These are phyloP conservation scores for Jaapia argillacea DNA, from an alignment of 768 basidiomycete genomes.

Conservation along the genomic window DNA sequence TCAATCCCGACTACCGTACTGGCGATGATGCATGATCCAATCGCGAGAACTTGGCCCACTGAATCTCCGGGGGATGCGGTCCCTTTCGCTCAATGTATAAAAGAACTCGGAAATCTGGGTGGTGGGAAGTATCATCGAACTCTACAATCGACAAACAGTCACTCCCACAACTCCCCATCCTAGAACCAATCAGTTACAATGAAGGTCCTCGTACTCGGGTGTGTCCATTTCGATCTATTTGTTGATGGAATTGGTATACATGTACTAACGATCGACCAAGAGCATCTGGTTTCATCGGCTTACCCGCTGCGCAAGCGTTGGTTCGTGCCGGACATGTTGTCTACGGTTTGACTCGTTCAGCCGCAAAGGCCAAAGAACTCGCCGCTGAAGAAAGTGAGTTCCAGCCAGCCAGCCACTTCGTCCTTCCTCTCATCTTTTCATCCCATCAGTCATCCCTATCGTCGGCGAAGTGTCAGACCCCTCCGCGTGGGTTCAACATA, in stretches of 20 bases:
- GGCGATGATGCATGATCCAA: too few relatives aligned
- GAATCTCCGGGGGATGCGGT: too few relatives aligned
- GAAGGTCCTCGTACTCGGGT: conserved; percentile 21
- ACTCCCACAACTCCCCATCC: too few relatives aligned
- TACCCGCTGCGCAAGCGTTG: conserved; percentile 33
- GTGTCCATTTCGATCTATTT: conserved; percentile 1
- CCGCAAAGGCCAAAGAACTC: conserved; percentile 21
- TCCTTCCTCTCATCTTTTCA: too few relatives aligned
- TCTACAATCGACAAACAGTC: too few relatives aligned
- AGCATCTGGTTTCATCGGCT: conserved; percentile 34
- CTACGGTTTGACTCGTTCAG: conserved; percentile 32
- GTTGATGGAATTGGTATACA: neutral
- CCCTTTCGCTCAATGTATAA: too few relatives aligned
- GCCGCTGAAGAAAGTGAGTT: conserved; percentile 30
- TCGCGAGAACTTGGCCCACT: too few relatives aligned
- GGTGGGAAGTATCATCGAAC: too few relatives aligned
- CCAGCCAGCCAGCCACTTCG: neutral
- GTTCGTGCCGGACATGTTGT: conserved; percentile 35
- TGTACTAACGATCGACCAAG: conserved; percentile 12
- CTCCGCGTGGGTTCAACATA: conserved; percentile 16
- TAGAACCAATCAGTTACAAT: too few relatives aligned
- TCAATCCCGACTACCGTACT: too few relatives aligned
- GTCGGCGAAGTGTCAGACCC: conserved; percentile 16
- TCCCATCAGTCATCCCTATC: conserved; percentile 32
- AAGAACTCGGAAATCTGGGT: too few relatives aligned